Evolutionary conservation across 768 basidiomycete species (phyloP), one percentile per base, ranked within the genome.

Genomic region (Auriscalpium orientale): DNA sequence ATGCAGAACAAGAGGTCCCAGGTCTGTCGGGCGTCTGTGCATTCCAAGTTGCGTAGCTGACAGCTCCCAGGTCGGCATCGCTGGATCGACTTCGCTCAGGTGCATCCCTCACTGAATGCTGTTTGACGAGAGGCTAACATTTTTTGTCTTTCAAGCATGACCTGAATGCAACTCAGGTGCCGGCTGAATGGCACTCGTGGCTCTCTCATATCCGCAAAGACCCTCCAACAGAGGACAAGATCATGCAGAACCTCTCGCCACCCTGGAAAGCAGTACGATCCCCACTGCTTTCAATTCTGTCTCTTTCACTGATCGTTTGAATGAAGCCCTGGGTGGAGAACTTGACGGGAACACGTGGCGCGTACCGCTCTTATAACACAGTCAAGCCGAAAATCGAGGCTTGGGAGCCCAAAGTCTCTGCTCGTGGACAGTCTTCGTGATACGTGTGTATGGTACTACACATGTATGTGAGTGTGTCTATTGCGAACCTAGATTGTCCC

Each of bases 181-280:
- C 93, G 15, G 82, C 95, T 0, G 94, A 95, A 72, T 98, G 95
- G 95, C 95, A 97, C 74, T 84, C 94, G 5, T 98, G 95, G 95
- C 72, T 98, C 38, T 78, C 80, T 10, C 93, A 97, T 67, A 97
- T 95, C 64, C 88, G 95, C 49, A 81, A 84, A 62, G 82, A 85
- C 22, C 80, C 92, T 5, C 95, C 95, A 1, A 74, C 78, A 1
- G 76, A 86, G 56, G 95, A 98, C 65, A 67, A 76, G 1, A 72
- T 91, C 22, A 74, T 95, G 70, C 80, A 87, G 65, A 80, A 76
- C 56, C 63, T 78, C 40, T 80, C 82, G 34, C 92, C 89, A 2
- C 71, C 84, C 0, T 98, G 95, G 95, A 79, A 90, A 68, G 81
- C 83, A 11, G 95, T 95, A 71, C 62, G 75, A 33, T 50, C 43